Conservation (phyloP, 768 basidiomycete genomes). For the Auriscalpium vulgare region DNA sequence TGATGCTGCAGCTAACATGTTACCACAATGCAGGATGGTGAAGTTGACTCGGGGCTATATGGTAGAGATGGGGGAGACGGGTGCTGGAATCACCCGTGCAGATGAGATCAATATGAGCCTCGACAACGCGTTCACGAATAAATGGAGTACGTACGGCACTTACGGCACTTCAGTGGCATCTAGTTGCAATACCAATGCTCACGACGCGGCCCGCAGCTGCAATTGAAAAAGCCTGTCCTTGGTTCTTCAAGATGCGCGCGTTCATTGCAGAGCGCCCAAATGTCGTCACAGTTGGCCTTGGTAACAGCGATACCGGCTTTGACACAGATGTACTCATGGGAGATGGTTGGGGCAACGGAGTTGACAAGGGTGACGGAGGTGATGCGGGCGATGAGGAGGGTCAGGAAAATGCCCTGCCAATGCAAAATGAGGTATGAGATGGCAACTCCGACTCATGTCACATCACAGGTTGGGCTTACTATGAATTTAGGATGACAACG, state of each 20-base stretch:
- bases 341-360: background rate
- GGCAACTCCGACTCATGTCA: too few relatives aligned
- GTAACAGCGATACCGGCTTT: conserved; percentile 6
- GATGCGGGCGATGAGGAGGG: conserved; percentile 8
- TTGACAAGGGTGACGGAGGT: conserved; percentile 1
- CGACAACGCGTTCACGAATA: conserved; percentile 2
- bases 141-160: conserved; percentile 3
- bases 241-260: conserved; percentile 5
- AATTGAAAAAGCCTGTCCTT: background rate
- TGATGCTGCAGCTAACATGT: background rate
- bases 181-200: too few relatives aligned
- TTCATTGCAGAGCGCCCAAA: conserved; percentile 17
- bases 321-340: background rate
- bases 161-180: background rate
- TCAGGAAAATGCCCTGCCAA: too few relatives aligned
- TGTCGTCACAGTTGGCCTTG: conserved; percentile 10
- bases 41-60: background rate
- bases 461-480: too few relatives aligned
- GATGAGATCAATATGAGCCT: background rate
- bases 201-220: background rate
- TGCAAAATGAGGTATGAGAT: too few relatives aligned
- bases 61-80: conserved; percentile 3
- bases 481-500: too few relatives aligned
- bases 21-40: background rate
- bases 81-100: conserved; percentile 1